Evolutionary conservation across 169 alveolate species (phyloP).

Genomic region (Theileria parva): DNA sequence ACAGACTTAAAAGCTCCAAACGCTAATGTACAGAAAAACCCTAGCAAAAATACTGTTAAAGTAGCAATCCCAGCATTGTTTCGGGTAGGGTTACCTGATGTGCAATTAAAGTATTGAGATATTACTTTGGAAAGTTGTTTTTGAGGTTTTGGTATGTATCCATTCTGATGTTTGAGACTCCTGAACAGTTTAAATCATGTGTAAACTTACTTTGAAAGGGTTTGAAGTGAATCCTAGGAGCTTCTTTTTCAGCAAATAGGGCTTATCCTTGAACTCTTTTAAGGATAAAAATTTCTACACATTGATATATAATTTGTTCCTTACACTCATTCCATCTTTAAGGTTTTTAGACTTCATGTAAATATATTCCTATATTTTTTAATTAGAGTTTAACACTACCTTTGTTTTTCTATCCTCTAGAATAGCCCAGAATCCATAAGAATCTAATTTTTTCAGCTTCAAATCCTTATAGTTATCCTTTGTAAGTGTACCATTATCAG

Average conservation of each 20-base stretch:
- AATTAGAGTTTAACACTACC: background rate
- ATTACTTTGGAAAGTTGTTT: background rate
- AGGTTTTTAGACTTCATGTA: conserved; percentile 13
- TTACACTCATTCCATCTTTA: background rate
- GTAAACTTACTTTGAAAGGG: background rate
- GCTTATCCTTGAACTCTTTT: conserved; percentile 12
- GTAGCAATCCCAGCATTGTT: conserved; percentile 16
- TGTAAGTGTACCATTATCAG: background rate
- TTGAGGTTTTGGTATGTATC: background rate
- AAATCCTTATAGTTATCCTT: conserved; percentile 9
- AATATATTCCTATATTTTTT: conserved; percentile 14
- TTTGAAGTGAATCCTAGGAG: background rate
- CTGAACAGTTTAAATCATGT: background rate
- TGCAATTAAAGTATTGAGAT: background rate
- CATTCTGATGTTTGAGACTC: conserved; percentile 1
- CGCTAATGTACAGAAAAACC: conserved; percentile 10
- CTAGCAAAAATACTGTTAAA: conserved; percentile 8
- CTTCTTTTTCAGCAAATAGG: conserved; percentile 27
- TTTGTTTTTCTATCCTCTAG: conserved; percentile 14
- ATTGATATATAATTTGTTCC: background rate
- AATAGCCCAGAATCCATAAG: conserved; percentile 34
- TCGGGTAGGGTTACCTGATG: background rate
- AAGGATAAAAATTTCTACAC: background rate
- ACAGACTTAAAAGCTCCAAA: conserved; percentile 20
- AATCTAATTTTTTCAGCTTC: conserved; percentile 21